Percentiles rank a stretch among this genome's conserved stretches.
These are phyloP conservation scores for Exophiala phaeomuriformis DNA, from an alignment of 2,329 filamentous ascomycete genomes.

Conservation along the genomic window DNA sequence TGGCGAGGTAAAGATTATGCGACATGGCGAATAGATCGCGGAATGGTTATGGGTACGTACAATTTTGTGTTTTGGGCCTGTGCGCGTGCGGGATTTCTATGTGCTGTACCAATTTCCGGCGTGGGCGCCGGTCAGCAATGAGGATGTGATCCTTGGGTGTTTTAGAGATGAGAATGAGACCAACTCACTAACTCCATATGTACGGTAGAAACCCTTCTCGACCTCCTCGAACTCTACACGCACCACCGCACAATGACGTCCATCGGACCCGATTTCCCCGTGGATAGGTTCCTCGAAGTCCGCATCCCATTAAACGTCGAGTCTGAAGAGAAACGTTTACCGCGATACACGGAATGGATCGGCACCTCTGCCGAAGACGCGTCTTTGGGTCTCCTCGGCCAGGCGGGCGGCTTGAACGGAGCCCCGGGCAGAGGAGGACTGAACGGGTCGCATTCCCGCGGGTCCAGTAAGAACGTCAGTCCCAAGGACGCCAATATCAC, in stretches of 20 bases:
- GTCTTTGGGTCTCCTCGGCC: background rate
- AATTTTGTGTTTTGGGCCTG: background rate
- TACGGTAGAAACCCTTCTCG: constrained; percentile 69
- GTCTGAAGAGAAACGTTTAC: constrained; percentile 55
- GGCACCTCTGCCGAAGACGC: constrained; percentile 28
- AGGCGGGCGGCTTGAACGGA: constrained; percentile 6
- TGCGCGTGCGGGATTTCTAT: no score
- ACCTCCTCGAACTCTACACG: constrained; percentile 86
- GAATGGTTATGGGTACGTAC: constrained; percentile 42
- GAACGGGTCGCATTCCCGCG: constrained; percentile 7
- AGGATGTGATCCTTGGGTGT: background rate
- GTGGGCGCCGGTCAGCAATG: background rate
- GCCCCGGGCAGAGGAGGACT: background rate
- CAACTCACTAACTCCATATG: background rate
- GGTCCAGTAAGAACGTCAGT: constrained; percentile 18
- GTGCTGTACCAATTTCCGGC: background rate
- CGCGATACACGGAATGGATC: constrained; percentile 55
- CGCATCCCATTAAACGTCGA: constrained; percentile 83
- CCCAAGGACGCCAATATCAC: constrained; percentile 14
- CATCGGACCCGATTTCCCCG: constrained; percentile 62
- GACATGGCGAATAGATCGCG: constrained; percentile 42
- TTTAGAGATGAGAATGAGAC: background rate
- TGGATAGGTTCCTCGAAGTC: constrained; percentile 74
- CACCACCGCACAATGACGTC: constrained; percentile 69
- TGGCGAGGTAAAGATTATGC: constrained; percentile 44